phyloP scores from a whole-genome alignment of 2,329 filamentous ascomycete species.

The Alternaria angustiovoidea region DNA sequence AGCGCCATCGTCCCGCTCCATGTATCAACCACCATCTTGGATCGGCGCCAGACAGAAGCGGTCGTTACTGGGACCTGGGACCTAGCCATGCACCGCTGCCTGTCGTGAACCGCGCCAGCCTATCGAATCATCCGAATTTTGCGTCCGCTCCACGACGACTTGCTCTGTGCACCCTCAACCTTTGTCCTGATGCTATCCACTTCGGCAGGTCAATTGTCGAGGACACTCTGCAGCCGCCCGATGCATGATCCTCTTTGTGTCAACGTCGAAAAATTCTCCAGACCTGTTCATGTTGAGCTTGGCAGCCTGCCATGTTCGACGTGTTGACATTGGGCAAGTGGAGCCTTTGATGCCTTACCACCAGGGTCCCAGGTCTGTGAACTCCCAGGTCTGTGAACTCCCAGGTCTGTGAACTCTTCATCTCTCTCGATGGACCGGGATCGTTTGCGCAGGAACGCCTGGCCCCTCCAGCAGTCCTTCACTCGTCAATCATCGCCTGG shows the following conservation, averaged over 20 bases:
- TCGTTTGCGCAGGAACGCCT: conserved; percentile 30
- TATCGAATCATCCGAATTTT: conserved; percentile 32
- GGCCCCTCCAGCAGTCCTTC: conserved; percentile 27
- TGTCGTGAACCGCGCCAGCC: conserved; percentile 33
- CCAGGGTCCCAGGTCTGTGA: conserved; percentile 7
- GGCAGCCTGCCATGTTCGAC: conserved; percentile 2
- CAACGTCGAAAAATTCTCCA: conserved; percentile 9
- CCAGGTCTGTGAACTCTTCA: conserved; percentile 8
- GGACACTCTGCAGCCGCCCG: conserved; percentile 27
- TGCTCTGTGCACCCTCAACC: conserved; percentile 29
- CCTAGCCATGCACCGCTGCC: conserved; percentile 33
- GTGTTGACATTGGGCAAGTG: conserved; percentile 4
- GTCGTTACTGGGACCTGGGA: conserved; percentile 29
- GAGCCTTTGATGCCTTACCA: conserved; percentile 17
- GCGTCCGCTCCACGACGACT: conserved; percentile 25
- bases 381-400: conserved; percentile 4
- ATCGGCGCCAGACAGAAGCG: conserved; percentile 42
- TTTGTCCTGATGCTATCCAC: conserved; percentile 22
- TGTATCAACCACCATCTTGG: conserved; percentile 35
- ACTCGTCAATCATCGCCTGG: conserved; percentile 35
- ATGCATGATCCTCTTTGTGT: conserved; percentile 15
- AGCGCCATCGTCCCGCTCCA: conserved; percentile 25
- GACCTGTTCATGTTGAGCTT: conserved; percentile 1
- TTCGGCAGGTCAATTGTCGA: conserved; percentile 25
- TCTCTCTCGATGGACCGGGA: conserved; percentile 10